A percentile compares a stretch with the other conserved stretches of the same genome.
These are phyloP conservation scores for Bullera alba DNA, from an alignment of 768 basidiomycete genomes.

Conservation along the genomic window DNA sequence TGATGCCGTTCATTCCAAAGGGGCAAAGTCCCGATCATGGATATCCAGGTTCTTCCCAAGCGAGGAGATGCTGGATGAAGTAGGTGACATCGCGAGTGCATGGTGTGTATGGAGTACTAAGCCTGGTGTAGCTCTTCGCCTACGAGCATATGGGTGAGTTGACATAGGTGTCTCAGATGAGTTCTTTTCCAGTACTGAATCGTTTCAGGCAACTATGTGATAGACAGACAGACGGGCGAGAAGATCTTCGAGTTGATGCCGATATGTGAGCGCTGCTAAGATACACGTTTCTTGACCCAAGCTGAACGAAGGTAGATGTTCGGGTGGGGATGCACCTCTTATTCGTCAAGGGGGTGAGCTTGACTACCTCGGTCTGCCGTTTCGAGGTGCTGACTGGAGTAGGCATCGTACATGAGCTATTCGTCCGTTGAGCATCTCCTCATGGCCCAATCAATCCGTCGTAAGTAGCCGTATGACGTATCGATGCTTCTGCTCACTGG, in stretches of 20 bases:
- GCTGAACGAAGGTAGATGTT: slow-evolving; percentile 13
- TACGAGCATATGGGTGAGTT: slow-evolving; percentile 43
- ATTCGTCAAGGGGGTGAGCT: slow-evolving; percentile 48
- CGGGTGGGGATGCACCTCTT: slow-evolving; percentile 60
- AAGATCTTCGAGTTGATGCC: slow-evolving; percentile 70
- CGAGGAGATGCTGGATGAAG: slow-evolving; percentile 40
- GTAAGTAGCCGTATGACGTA: slow-evolving; percentile 16
- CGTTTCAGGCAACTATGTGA: slow-evolving; percentile 42
- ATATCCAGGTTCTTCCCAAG: slow-evolving; percentile 33
- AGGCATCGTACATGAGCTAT: slow-evolving; percentile 27
- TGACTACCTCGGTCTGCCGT: neutral
- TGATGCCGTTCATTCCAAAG: slow-evolving; percentile 34
- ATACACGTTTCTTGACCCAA: no score
- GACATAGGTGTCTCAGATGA: neutral
- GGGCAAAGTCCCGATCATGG: slow-evolving; percentile 25
- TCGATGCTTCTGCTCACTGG: no score
- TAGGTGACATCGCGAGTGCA: slow-evolving; percentile 8
- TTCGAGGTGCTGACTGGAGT: neutral
- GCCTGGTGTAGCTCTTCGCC: slow-evolving; percentile 39
- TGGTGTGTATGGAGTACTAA: neutral
- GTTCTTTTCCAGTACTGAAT: neutral
- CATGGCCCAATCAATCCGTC: slow-evolving; percentile 38
- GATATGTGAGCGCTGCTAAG: slow-evolving; percentile 47
- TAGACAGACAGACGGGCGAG: slow-evolving; percentile 47
- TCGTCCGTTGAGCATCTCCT: slow-evolving; percentile 40